Percentiles rank a stretch among this genome's conserved stretches.
Evolutionary conservation across 768 basidiomycete genomes (phyloP).

Genomic region (Leccinum ochraceum): DNA sequence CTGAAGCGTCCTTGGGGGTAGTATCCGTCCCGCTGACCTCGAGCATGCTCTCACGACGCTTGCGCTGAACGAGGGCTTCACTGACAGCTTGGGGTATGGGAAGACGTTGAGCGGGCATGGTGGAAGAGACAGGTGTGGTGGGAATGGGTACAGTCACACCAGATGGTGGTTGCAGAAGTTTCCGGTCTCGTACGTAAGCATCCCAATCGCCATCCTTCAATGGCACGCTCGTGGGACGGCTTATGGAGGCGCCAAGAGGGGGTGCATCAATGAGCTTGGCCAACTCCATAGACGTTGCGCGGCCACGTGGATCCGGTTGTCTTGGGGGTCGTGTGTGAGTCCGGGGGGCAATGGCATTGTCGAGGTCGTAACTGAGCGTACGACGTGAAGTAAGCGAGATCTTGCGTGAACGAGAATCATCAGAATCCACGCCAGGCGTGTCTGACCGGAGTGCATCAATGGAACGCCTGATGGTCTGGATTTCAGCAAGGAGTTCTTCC

Average conservation of each 20-base stretch:
- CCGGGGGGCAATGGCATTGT: conserved; percentile 47
- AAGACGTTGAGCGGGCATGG: conserved; percentile 41
- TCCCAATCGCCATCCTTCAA: conserved; percentile 82
- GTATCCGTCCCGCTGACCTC: conserved; percentile 40
- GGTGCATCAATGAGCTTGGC: conserved; percentile 46
- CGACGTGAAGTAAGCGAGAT: conserved; percentile 68
- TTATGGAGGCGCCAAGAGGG: conserved; percentile 53
- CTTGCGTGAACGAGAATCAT: conserved; percentile 62
- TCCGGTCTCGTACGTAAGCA: conserved; percentile 80
- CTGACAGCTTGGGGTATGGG: conserved; percentile 71
- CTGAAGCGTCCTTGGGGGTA: conserved; percentile 36
- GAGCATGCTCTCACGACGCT: conserved; percentile 68
- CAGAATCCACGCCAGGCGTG: conserved; percentile 49
- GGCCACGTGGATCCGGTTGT: conserved; percentile 63
- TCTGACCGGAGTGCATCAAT: conserved; percentile 76
- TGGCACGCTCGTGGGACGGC: conserved; percentile 73
- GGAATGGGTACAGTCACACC: conserved; percentile 79
- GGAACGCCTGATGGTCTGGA: conserved; percentile 75
- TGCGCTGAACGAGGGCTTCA: conserved; percentile 72
- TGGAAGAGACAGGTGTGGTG: conserved; percentile 48
- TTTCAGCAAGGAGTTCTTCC: conserved; percentile 72
- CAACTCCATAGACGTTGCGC: conserved; percentile 75
- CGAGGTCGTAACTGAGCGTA: conserved; percentile 68
- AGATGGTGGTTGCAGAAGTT: conserved; percentile 79
- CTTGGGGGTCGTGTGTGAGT: conserved; percentile 72